Base-by-base conservation (phyloP, 345 rosid species). In the Camelina neglecta region DNA sequence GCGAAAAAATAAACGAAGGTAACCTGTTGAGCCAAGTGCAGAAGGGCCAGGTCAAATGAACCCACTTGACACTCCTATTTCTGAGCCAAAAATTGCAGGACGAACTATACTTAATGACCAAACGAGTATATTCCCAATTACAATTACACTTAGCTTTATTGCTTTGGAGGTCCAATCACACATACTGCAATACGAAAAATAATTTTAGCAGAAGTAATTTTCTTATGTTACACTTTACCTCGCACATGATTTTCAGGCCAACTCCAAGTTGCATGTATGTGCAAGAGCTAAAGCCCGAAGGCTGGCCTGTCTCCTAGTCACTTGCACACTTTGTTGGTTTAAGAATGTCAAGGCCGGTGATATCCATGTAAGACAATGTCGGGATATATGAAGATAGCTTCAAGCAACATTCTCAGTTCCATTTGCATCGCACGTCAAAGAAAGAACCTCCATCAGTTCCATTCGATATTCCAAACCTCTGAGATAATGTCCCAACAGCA, bases 401-500 rank as follows among this genome's bases (percentile, higher is more conserved):
- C 65, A 78, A 44, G 69, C 60, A 67, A 60, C 53, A 41, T 72
- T 72, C 58, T 78, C 74, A 50, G 80, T 66, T 16, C 84, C 87
- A 77, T 71, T 82, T 73, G 77, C 81, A n/a, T 79, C 76, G 35
- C 83, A 77, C 2, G 93, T 83, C 76, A 86, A 78, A 11, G 89
- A 86, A 7, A 92, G 56, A 74, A 94, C 96, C 53, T 87, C 92
- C 80, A 61, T 83, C 69, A 94, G 92, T 84, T 87, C 96, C 89
- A 87, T 77, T 42, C 96, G 85, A 72, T 89, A 90, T 81, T 93
- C 96, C 7, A 91, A 83, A 61, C 98, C 98, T 84, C 97, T 85
- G 16, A 94, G 89, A 75, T 90, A 86, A 79, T 94, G 98, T 74
- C 97, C 97, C 83, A 94, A 58, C 47, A 94, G 83, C 95, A 94